Evolutionary conservation across 768 basidiomycete genomes (phyloP).

Genomic region (Tremella fuciformis): DNA sequence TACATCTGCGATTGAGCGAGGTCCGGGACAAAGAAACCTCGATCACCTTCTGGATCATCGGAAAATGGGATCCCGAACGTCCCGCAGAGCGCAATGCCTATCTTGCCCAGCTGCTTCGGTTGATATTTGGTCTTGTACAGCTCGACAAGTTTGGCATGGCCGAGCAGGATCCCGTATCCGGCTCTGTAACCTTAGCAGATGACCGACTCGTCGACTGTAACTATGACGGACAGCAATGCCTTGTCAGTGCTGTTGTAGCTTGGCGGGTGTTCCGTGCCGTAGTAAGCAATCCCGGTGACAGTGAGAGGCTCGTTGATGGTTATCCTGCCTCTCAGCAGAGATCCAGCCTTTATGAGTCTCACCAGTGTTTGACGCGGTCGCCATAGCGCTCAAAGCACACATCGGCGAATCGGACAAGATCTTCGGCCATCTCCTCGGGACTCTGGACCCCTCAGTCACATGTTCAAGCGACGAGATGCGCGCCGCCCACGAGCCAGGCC

Average conservation of each 20-base stretch:
- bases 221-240: neutral
- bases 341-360: neutral
- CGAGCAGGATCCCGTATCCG: constrained; percentile 1
- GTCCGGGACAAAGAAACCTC: too few species aligned
- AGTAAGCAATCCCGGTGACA: neutral
- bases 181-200: neutral
- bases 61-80: neutral
- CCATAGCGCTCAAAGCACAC: constrained; percentile 71
- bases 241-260: constrained; percentile 2
- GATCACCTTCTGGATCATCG: neutral
- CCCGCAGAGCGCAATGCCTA: constrained; percentile 4
- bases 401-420: constrained; percentile 62
- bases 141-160: neutral
- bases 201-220: neutral
- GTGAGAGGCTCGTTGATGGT: constrained; percentile 68
- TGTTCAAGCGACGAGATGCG: neutral
- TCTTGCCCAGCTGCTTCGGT: neutral
- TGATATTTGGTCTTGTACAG: neutral
- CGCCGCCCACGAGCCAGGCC: constrained; percentile 55
- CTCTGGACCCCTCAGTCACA: constrained; percentile 53
- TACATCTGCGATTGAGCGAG: too few species aligned
- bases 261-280: neutral
- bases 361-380: constrained; percentile 70
- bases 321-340: too few species aligned
- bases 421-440: constrained; percentile 62